Evolutionary conservation across 163 green algal genomes (phyloP).

Genomic region (Chlorella variabilis): DNA sequence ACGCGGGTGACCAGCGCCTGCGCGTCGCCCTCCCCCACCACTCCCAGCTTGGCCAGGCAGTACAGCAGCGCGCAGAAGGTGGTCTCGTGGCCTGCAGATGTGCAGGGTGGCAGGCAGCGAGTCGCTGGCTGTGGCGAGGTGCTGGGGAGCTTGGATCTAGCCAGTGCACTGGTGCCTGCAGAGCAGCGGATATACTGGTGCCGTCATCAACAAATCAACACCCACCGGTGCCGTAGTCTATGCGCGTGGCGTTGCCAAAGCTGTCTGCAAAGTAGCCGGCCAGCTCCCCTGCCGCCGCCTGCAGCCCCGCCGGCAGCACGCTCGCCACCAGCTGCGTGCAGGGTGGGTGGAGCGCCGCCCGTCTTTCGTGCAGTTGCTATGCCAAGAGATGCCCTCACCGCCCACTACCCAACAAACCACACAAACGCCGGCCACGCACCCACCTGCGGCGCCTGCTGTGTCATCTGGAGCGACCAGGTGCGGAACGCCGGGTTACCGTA

Average conservation of each 20-base stretch:
- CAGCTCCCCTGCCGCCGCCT: slow-evolving; percentile 73
- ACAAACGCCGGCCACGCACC: background rate
- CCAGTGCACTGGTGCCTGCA: too few relatives aligned
- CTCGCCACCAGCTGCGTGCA: slow-evolving; percentile 35
- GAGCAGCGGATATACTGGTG: too few relatives aligned
- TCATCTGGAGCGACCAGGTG: slow-evolving; percentile 65
- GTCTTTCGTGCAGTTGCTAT: too few relatives aligned
- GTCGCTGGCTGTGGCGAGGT: too few relatives aligned
- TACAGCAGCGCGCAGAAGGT: slow-evolving; percentile 93
- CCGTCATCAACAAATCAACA: too few relatives aligned
- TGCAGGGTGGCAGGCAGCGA: too few relatives aligned
- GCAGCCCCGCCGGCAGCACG: slow-evolving; percentile 63
- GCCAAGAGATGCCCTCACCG: too few relatives aligned
- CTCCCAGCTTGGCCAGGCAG: slow-evolving; percentile 88
- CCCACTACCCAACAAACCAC: too few relatives aligned
- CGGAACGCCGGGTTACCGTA: slow-evolving; percentile 96
- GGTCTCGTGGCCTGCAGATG: slow-evolving; percentile 94
- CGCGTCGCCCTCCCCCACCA: slow-evolving; percentile 48
- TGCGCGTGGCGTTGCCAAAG: slow-evolving; percentile 91
- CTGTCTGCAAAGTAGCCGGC: slow-evolving; percentile 76
- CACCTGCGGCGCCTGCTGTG: slow-evolving; percentile 23
- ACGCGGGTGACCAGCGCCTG: slow-evolving; percentile 57
- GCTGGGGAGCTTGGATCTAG: too few relatives aligned
- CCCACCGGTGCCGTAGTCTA: slow-evolving; percentile 82
- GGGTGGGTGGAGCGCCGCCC: too few relatives aligned